Conservation (phyloP, 805 yeast genomes). For the Spathaspora boniae region DNA sequence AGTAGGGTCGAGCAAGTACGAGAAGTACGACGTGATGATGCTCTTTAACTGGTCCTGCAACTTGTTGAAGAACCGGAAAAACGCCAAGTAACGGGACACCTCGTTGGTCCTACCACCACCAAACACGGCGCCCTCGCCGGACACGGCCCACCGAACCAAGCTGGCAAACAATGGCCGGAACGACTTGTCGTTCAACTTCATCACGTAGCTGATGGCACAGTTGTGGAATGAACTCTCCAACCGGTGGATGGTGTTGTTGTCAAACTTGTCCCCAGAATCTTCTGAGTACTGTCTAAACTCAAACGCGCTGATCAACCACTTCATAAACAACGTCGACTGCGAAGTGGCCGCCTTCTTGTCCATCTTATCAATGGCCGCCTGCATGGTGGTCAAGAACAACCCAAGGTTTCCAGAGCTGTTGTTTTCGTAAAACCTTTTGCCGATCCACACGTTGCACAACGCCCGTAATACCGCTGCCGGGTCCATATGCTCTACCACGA, state of each 20-base stretch:
- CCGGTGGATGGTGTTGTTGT: constrained; percentile 70
- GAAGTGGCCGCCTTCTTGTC: constrained; percentile 75
- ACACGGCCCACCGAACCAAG: constrained; percentile 87
- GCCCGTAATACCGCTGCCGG: constrained; percentile 58
- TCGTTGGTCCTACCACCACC: constrained; percentile 37
- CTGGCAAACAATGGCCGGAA: constrained; percentile 90
- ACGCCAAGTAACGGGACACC: constrained; percentile 61
- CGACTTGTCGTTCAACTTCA: constrained; percentile 89
- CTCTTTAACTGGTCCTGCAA: constrained; percentile 81
- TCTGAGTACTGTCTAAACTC: constrained; percentile 56
- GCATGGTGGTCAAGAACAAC: constrained; percentile 65
- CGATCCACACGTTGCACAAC: constrained; percentile 60
- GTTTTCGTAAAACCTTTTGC: constrained; percentile 28
- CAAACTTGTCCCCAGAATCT: constrained; percentile 37
- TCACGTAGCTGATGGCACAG: constrained; percentile 70
- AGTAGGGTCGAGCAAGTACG: constrained; percentile 79
- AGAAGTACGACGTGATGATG: constrained; percentile 82
- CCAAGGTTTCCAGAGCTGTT: constrained; percentile 49
- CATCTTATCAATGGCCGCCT: constrained; percentile 58
- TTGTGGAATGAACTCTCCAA: constrained; percentile 74
- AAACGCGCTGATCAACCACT: constrained; percentile 64
- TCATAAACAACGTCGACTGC: constrained; percentile 65
- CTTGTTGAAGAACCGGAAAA: constrained; percentile 82
- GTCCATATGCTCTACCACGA: constrained; percentile 66
- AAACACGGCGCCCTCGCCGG: constrained; percentile 65